Base-by-base conservation (phyloP, 2,329 filamentous ascomycete genomes). In the Neonectria faginata region DNA sequence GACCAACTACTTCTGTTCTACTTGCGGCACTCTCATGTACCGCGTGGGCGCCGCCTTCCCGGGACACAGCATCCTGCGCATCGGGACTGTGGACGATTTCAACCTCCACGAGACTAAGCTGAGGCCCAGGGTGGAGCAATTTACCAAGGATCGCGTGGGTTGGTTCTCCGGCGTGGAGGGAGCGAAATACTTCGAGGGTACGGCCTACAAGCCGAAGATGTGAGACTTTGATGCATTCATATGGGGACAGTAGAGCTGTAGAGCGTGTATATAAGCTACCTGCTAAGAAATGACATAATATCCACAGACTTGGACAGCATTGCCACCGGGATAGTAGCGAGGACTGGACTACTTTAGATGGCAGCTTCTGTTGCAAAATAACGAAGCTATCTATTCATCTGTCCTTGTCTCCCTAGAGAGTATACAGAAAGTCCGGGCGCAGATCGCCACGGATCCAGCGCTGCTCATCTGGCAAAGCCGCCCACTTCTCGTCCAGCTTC, bases 1-100 rank as follows among this genome's bases (percentile, higher is more conserved):
- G 88, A 85, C 84, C 8, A 90, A 90, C 70, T 79, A 82, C 71
- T 91, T 91, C 75, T 91, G 89, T 68, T 77, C 72, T 0, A 84
- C 79, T 0, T 91, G 89, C 70, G 88, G 89, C 0, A 84, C 84
- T 0, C 80, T 90, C 5, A 85, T 91, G 86, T 90, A 89, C 68
- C 82, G 88, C 1, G 74, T 81, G 9, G 77, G 83, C 5, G 70
- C 76, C 1, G 77, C 71, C 0, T 84, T 80, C 57, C 85, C 86
- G 0, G 84, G 80, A 0, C 62, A 64, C 47, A 84, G 75, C 41
- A 83, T 90, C 51, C 57, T 86, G 63, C 77, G 88, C 0, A 82
- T 88, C 54, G 89, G 89, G 0, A 89, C 86, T 0, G 83, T 91
- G 1, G 88, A 91, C 73, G 88, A 91, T 76, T 88, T 88, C 56